Evolutionary conservation across 2,329 filamentous ascomycete genomes (phyloP), one percentile per base, ranked within the genome.

Genomic region (Rhinocladiella mackenziei): DNA sequence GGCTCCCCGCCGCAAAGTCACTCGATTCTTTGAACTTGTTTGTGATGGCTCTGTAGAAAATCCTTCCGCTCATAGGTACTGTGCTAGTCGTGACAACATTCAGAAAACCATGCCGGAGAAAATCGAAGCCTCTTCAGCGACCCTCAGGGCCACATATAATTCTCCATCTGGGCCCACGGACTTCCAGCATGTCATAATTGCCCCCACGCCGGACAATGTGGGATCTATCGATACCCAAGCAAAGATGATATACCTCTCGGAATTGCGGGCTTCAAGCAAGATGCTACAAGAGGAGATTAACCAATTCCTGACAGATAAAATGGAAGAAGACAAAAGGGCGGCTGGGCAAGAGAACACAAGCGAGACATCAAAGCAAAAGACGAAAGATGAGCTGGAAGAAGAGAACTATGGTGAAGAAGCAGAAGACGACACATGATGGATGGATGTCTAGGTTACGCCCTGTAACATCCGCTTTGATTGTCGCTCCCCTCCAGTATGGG

Each of bases 211-310:
- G 17, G 10, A 23, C 2, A 23, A 18, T 5, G 38, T 42, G 14
- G 30, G 32, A 3, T 19, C 32, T 11, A 10, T 45, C 26, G 50
- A 39, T 28, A 39, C 33, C 34, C 45, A 54, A 19, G 65, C 68
- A 13, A 78, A 78, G 57, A 70, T 70, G n/a, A 65, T 70, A 23
- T 79, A 77, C 57, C 65, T 83, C 7, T 60, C 67, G 5, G 64
- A 70, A 26, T 67, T 82, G 9, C 70, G 76, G 23, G 54, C 66
- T 2, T 66, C 70, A 5, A 68, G 75, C 19, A 68, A 67, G 8
- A 60, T 67, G 13, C 58, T 81, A n/a, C 79, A 82, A 58, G 66
- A 65, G 33, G 70, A 79, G 38, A 64, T 82, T 59, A 83, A 83
- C 56, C 62, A 64, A 14, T 80, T 78, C 53, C 58, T 83, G 55